Percentiles rank a stretch among this genome's conserved stretches.
phyloP scores from a whole-genome alignment of 2,329 filamentous ascomycete genomes.

The Ceratocystis ficicola region DNA sequence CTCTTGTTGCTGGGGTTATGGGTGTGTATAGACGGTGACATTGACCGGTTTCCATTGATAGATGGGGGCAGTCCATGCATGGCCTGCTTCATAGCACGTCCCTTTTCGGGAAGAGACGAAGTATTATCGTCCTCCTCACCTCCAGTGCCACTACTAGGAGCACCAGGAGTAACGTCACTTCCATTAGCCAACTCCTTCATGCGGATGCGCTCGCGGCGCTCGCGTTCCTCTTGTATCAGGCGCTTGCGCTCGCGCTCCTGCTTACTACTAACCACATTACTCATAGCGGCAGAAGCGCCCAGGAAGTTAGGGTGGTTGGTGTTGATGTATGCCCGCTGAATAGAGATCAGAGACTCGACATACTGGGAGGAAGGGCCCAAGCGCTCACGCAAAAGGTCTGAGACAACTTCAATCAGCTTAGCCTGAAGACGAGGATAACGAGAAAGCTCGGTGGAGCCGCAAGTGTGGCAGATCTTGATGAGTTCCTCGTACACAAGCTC shows the following conservation, averaged over 20 bases:
- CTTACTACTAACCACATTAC: slow-evolving; percentile 85
- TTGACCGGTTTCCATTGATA: slow-evolving; percentile 43
- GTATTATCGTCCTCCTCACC: slow-evolving; percentile 32
- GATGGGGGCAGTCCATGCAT: slow-evolving; percentile 30
- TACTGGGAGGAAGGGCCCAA: slow-evolving; percentile 81
- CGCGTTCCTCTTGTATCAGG: slow-evolving; percentile 67
- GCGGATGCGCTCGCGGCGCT: slow-evolving; percentile 70
- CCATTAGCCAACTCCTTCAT: slow-evolving; percentile 79
- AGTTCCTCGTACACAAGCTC: slow-evolving; percentile 97
- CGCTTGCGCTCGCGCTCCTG: slow-evolving; percentile 85
- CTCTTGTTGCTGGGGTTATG: slow-evolving; percentile 51
- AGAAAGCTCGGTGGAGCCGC: slow-evolving; percentile 84
- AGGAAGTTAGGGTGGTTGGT: slow-evolving; percentile 99
- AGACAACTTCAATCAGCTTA: slow-evolving; percentile 96
- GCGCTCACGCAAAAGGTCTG: slow-evolving; percentile 82
- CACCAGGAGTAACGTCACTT: slow-evolving; percentile 30
- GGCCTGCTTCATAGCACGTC: slow-evolving; percentile 13
- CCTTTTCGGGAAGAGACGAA: slow-evolving; percentile 21
- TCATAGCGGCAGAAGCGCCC: slow-evolving; percentile 93
- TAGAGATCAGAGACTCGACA: slow-evolving; percentile 92
- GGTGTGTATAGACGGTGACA: slow-evolving; percentile 64
- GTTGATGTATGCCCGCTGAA: slow-evolving; percentile 97
- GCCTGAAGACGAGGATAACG: slow-evolving; percentile 86
- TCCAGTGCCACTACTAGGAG: slow-evolving; percentile 26
- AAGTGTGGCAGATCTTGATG: slow-evolving; percentile 99